phyloP scores from a whole-genome alignment of 495 filamentous ascomycete genomes.

The Cercophora sp. region DNA sequence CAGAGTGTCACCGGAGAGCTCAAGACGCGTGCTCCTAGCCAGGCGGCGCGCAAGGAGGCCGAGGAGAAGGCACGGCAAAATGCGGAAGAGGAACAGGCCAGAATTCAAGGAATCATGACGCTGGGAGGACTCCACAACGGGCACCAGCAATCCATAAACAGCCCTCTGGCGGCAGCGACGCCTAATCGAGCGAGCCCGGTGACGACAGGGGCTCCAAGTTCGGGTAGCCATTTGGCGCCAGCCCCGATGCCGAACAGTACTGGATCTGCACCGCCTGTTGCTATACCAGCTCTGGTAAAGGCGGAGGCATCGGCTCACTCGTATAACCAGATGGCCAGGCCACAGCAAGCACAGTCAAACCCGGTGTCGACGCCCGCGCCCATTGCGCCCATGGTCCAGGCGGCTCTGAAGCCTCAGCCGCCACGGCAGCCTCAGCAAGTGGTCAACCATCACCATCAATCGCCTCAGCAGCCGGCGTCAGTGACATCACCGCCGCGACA shows the following conservation, averaged over 20 bases:
- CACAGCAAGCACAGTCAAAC: constrained; percentile 23
- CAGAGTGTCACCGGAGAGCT: constrained; percentile 90
- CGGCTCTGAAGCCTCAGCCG: constrained; percentile 15
- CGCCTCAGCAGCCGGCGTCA: constrained; percentile 4
- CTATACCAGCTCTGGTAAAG: constrained; percentile 23
- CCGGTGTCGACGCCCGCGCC: background rate
- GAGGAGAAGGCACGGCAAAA: constrained; percentile 65
- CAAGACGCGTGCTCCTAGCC: constrained; percentile 82
- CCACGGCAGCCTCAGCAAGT: constrained; percentile 11
- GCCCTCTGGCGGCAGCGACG: constrained; percentile 11
- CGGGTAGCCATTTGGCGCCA: background rate
- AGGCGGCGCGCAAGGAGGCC: constrained; percentile 77
- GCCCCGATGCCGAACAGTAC: background rate
- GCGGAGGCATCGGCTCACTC: constrained; percentile 22
- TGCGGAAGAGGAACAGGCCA: constrained; percentile 66
- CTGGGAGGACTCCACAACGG: constrained; percentile 42
- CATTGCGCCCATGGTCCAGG: constrained; percentile 10
- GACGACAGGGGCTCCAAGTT: constrained; percentile 8
- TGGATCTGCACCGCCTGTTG: constrained; percentile 7
- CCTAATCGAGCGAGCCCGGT: constrained; percentile 14
- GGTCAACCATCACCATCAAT: constrained; percentile 12
- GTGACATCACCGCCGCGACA: constrained; percentile 3
- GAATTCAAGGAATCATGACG: constrained; percentile 65
- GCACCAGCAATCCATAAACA: constrained; percentile 14
- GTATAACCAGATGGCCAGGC: constrained; percentile 13